Evolutionary conservation across 1,284 basidiomycete genomes (phyloP), one percentile per base, ranked within the genome.

Genomic region (Golubevia pallescens): DNA sequence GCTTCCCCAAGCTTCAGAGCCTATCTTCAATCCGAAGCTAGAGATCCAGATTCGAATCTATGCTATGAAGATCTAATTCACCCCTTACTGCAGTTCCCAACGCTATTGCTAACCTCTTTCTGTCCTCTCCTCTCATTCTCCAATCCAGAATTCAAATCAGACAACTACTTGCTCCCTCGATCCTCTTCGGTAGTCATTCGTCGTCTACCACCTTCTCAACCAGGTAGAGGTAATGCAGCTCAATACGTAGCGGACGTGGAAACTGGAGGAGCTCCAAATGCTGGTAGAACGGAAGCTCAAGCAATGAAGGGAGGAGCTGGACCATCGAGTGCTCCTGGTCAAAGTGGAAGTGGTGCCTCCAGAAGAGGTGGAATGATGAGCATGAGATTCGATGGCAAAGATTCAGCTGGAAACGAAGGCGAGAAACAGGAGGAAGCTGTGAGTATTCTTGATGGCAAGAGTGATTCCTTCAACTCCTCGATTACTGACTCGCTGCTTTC

Each of bases 141-240:
- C 54, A 21, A 21, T 7, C 10, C 54, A 73, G 81, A 85, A 58
- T 84, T 76, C 71, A 79, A 77, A 61, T 78, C 81, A 60, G 81
- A 84, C 69, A 78, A 81, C 57, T 72, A 65, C 24, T 68, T 78
- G 60, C 66, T 85, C 0, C 78, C 82, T 2, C 67, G 82, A 10
- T 80, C 82, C 20, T 78, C 82, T 2, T 75, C 77, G 57, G 82
- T 85, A 21, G 75, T 77, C 19, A 80, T 76, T 2, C 68, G 78
- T 1, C 76, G 82, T 10, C 51, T 81, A 16, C 82, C 82, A 1
- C 75, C 81, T 1, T 75, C 81, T 1, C 72, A 71, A 19, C 79
- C 81, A 1, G 81, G 81, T 16, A 66, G 75, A 48, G 82, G 82
- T 7, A 79, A 76, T 0, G 82, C 82, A 1, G 77, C 81, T 56